Conservation (phyloP, 2,329 filamentous ascomycete species). For the Chaetoscypha palmicola region DNA sequence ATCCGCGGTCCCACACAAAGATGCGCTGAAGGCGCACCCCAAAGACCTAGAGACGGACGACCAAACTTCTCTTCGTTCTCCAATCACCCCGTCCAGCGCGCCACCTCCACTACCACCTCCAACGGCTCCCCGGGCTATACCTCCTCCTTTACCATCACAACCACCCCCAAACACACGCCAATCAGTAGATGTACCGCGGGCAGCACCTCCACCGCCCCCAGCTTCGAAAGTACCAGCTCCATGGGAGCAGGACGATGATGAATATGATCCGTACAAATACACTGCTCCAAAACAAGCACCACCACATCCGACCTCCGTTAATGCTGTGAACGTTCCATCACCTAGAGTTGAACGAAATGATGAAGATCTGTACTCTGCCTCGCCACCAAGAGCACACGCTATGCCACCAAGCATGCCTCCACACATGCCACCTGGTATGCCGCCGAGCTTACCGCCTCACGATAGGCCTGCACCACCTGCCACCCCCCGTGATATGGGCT, state of each 20-base stretch:
- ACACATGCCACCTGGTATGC: conserved; percentile 29
- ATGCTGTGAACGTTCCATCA: conserved; percentile 13
- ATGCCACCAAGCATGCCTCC: conserved; percentile 7
- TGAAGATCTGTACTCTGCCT: conserved; percentile 31
- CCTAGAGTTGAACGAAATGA: conserved; percentile 20
- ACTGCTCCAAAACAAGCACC: conserved; percentile 30
- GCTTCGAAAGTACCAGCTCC: conserved; percentile 32
- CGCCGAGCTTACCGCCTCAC: conserved; percentile 29
- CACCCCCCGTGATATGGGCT: conserved; percentile 35
- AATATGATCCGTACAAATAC: conserved; percentile 64
- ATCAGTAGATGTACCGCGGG: conserved; percentile 66
- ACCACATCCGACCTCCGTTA: conserved; percentile 1
- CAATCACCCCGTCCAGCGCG: conserved; percentile 34
- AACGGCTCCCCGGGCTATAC: conserved; percentile 50
- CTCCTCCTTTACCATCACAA: conserved; percentile 59
- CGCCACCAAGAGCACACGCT: conserved; percentile 28
- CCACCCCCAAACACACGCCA: conserved; percentile 45
- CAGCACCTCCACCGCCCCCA: conserved; percentile 49
- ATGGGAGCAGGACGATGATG: conserved; percentile 58
- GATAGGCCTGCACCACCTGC: conserved; percentile 39
- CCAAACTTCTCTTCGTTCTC: conserved; percentile 45
- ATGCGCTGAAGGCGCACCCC: conserved; percentile 77
- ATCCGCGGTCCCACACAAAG: conserved; percentile 87
- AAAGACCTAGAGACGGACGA: conserved; percentile 72
- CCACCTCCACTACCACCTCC: conserved; percentile 48